Conservation (phyloP, 1,139 yeast species). For the Spathaspora sp. region DNA sequence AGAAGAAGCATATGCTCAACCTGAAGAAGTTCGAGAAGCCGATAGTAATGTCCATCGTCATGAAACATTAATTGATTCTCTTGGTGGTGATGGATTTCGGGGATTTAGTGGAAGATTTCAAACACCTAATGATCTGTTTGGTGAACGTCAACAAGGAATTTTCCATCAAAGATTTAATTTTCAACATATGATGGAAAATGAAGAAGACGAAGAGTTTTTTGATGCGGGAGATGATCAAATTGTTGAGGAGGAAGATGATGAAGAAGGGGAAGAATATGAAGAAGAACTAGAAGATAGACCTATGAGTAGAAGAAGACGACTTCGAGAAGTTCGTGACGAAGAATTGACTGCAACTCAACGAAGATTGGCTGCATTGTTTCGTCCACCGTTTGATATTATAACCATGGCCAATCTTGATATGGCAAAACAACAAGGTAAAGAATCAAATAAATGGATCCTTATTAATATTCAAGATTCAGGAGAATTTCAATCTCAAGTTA, state of each 20-base stretch:
- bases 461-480: conserved; percentile 83
- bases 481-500: conserved; percentile 84
- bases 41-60: conserved; percentile 80
- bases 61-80: conserved; percentile 65
- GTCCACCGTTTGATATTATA: conserved; percentile 93
- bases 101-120: conserved; percentile 11
- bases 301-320: conserved; percentile 29
- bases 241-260: conserved; percentile 31
- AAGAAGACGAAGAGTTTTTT: conserved; percentile 15
- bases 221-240: too few relatives aligned
- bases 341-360: conserved; percentile 62
- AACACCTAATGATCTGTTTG: conserved; percentile 41
- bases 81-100: conserved; percentile 13
- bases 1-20: conserved; percentile 53
- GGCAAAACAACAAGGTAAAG: conserved; percentile 69
- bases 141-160: conserved; percentile 40
- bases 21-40: conserved; percentile 50
- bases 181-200: conserved; percentile 20
- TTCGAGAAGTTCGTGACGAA: conserved; percentile 25
- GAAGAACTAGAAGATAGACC: conserved; percentile 26
- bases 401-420: conserved; percentile 61
- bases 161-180: conserved; percentile 45
- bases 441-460: conserved; percentile 74
- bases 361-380: conserved; percentile 74
- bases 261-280: conserved; percentile 23